Percentiles rank a stretch among this genome's conserved stretches.
phyloP scores from a whole-genome alignment of 768 basidiomycete species.

The Hemileccinum rubropunctum region DNA sequence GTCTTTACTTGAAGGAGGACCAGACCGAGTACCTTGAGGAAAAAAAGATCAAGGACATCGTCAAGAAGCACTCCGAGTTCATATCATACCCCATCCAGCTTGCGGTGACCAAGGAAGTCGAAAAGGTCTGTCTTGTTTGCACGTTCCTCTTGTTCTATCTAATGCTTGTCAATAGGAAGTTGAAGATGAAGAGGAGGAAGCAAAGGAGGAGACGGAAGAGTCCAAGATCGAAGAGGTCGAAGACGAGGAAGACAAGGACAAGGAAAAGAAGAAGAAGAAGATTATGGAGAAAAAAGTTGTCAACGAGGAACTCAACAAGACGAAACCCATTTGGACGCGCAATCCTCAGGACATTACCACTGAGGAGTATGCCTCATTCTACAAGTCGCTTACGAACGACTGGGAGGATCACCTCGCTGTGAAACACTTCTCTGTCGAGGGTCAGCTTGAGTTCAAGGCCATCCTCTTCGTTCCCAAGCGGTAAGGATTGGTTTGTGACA shows the following conservation, averaged over 20 bases:
- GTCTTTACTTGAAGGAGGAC: slow-evolving; percentile 95
- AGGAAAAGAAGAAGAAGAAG: slow-evolving; percentile 93
- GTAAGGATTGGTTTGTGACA: slow-evolving; percentile 38
- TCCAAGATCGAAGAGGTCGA: slow-evolving; percentile 82
- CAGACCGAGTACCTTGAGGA: slow-evolving; percentile 99
- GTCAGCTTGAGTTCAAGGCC: slow-evolving; percentile 99
- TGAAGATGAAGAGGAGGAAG: slow-evolving; percentile 76
- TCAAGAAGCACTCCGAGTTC: slow-evolving; percentile 99
- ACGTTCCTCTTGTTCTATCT: neutral
- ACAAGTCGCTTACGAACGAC: slow-evolving; percentile 99
- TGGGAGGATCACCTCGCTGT: slow-evolving; percentile 99
- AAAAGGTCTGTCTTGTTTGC: slow-evolving; percentile 67
- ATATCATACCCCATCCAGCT: slow-evolving; percentile 99
- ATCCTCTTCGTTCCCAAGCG: slow-evolving; percentile 97
- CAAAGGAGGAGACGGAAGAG: slow-evolving; percentile 69
- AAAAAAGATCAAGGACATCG: slow-evolving; percentile 98
- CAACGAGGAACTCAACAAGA: slow-evolving; percentile 99
- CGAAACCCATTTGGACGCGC: slow-evolving; percentile 99
- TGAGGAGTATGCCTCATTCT: slow-evolving; percentile 95
- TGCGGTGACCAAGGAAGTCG: slow-evolving; percentile 97
- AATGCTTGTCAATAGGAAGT: slow-evolving; percentile 59
- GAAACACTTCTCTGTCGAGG: slow-evolving; percentile 99
- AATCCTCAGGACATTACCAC: slow-evolving; percentile 91
- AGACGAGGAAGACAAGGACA: slow-evolving; percentile 78
- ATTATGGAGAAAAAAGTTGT: slow-evolving; percentile 83